Conservation (phyloP, 805 yeast species). For the Nakazawaea pomicola region DNA sequence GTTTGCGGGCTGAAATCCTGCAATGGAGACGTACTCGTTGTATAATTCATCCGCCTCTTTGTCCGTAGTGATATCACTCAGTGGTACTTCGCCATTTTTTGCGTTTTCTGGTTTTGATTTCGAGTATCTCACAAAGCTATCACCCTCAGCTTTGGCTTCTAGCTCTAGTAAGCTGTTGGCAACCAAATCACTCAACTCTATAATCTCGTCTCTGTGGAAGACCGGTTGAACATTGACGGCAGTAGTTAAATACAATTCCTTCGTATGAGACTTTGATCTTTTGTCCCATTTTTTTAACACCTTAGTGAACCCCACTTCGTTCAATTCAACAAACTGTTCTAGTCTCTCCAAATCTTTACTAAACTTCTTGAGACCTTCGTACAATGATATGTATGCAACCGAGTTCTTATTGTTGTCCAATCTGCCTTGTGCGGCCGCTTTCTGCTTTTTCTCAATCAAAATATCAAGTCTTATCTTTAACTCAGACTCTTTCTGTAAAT, state of each 20-base stretch:
- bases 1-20: constrained; percentile 14
- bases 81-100: constrained; percentile 1
- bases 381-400: constrained; percentile 73
- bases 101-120: constrained; percentile 3
- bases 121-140: constrained; percentile 23
- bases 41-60: constrained; percentile 64
- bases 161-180: constrained; percentile 65
- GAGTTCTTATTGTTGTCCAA: constrained; percentile 51
- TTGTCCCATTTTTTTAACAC: constrained; percentile 98
- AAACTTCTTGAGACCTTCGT: constrained; percentile 85
- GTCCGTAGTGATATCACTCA: constrained; percentile 26
- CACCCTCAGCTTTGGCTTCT: constrained; percentile 58
- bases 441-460: constrained; percentile 64
- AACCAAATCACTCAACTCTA: constrained; percentile 74
- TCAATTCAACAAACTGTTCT: constrained; percentile 90
- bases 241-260: constrained; percentile 83
- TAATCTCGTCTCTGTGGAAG: constrained; percentile 83
- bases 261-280: constrained; percentile 89
- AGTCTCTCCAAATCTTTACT: constrained; percentile 83
- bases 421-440: constrained; percentile 39
- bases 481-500: constrained; percentile 86
- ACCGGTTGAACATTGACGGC: constrained; percentile 97
- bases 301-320: constrained; percentile 93
- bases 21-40: constrained; percentile 50
- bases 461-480: constrained; percentile 75